Conservation (phyloP, 257 asterid genomes). For the Cruciata laevipes region DNA sequence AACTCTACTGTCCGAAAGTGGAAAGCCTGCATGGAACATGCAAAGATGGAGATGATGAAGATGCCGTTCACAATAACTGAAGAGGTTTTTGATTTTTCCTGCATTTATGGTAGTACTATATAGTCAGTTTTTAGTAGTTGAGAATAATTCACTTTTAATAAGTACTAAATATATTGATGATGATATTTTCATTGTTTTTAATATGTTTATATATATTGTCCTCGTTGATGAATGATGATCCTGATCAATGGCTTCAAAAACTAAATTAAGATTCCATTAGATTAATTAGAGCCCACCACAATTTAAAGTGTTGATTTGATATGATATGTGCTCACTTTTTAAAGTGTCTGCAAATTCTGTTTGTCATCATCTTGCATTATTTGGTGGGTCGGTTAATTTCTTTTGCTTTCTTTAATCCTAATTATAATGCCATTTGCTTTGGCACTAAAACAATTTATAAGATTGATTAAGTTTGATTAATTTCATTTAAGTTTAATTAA, state of each 20-base stretch:
- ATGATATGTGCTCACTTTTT: slow-evolving; percentile 18
- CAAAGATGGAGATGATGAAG: slow-evolving; percentile 4
- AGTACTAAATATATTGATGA: not conserved
- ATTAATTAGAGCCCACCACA: slow-evolving; percentile 24
- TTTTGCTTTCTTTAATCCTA: slow-evolving; percentile 23
- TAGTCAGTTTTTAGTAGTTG: not conserved
- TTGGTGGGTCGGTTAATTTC: slow-evolving; percentile 35
- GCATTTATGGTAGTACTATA: slow-evolving; percentile 17
- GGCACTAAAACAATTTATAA: not conserved
- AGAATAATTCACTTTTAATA: not conserved
- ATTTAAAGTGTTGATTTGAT: slow-evolving; percentile 12
- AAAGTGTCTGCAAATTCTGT: slow-evolving; percentile 23
- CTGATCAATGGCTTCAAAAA: not conserved
- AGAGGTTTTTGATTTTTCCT: slow-evolving; percentile 22
- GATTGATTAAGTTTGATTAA: not conserved
- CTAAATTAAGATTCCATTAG: slow-evolving; percentile 30
- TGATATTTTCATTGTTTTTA: not conserved
- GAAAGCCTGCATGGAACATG: slow-evolving; percentile 28
- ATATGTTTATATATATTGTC: not conserved
- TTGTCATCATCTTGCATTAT: slow-evolving; percentile 37
- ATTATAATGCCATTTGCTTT: slow-evolving; percentile 42
- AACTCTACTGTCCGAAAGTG: slow-evolving; percentile 36
- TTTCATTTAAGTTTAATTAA: not conserved
- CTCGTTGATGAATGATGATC: slow-evolving; percentile 1
- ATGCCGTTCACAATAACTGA: not conserved